Conservation (phyloP, 108 stramenopile genomes). For the Stephanodiscus triporus region DNA sequence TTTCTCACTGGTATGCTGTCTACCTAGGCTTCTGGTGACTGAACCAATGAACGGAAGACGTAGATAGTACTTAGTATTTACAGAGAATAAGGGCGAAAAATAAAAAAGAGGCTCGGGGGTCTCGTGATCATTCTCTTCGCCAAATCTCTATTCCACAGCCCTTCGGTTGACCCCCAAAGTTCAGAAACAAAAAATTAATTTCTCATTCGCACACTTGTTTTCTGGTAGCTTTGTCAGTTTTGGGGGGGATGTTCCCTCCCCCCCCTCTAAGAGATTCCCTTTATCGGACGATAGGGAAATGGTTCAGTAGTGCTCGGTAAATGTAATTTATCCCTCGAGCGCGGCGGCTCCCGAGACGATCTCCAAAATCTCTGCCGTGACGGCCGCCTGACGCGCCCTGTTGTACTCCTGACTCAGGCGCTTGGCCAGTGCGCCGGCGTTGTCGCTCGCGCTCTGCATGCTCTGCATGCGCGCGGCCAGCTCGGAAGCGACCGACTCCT, state of each 20-base stretch:
- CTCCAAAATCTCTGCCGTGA: conserved; percentile 95
- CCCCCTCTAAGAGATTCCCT: neutral
- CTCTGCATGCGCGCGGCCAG: conserved; percentile 96
- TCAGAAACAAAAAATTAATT: neutral
- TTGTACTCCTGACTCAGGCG: conserved; percentile 87
- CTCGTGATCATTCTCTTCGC: neutral
- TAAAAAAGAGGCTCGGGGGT: conserved; percentile 1
- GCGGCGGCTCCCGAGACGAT: conserved; percentile 93
- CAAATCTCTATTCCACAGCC: conserved; percentile 11
- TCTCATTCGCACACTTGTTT: neutral
- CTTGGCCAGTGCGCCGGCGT: conserved; percentile 87
- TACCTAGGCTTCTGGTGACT: no score
- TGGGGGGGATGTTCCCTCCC: neutral
- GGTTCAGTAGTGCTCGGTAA: conserved; percentile 22
- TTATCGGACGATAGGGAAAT: neutral
- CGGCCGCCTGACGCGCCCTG: conserved; percentile 94
- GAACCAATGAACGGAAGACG: neutral
- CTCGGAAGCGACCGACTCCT: conserved; percentile 95
- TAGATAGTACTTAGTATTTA: conserved; percentile 1
- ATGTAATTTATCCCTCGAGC: conserved; percentile 41
- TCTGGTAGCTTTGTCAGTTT: neutral
- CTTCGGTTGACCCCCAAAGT: neutral
- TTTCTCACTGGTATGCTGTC: no score
- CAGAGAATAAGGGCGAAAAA: conserved; percentile 4
- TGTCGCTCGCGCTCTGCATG: conserved; percentile 97